Base-by-base conservation (phyloP, 2,329 filamentous ascomycete genomes). In the Lachnellula suecica region DNA sequence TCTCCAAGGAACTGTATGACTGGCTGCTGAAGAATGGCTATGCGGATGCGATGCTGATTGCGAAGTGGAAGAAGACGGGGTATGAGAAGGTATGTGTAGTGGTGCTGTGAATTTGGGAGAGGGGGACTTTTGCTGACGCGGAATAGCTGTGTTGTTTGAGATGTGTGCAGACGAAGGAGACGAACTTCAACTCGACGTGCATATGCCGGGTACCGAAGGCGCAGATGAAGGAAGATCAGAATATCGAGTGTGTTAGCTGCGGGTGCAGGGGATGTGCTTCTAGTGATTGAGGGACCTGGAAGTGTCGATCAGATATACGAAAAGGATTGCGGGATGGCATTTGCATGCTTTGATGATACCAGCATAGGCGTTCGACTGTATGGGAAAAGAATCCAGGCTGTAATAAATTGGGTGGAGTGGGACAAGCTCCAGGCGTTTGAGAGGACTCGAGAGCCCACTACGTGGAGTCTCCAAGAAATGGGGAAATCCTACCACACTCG, bases 31-130 rank as follows among this genome's bases (percentile, higher is more conserved):
- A 99, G 81, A 97, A 99, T 68, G 86, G 87, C 45, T 97, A 99
- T 70, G 94, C 92, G 4, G 94, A 99, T 72, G 84, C 89, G 42
- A 94, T 92, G 76, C 76, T 99, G 67, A 97, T 99, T 68, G 94
- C 94, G 13, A 99, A 99, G 76, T 99, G 94, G 94, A 99, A 99
- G 83, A 99, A 99, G 77, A 89, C 95, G 66, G 94, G 94, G 15
- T 99, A 99, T 67, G 94, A 99, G 73, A 97, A 97, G 85, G 89
- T 90, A 70, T 47, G 78, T 56, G 31, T n/a, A n/a, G n/a, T n/a
- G n/a, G n/a, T n/a, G n/a, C n/a, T n/a, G n/a, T n/a, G n/a, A n/a
- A n/a, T n/a, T n/a, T n/a, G n/a, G n/a, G n/a, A n/a, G 11, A n/a
- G 43, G 4, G 41, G 37, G 29, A 38, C n/a, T 45, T 10, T 25